Conservation (phyloP, 2,329 filamentous ascomycete species). For the Pseudonectria buxi region DNA sequence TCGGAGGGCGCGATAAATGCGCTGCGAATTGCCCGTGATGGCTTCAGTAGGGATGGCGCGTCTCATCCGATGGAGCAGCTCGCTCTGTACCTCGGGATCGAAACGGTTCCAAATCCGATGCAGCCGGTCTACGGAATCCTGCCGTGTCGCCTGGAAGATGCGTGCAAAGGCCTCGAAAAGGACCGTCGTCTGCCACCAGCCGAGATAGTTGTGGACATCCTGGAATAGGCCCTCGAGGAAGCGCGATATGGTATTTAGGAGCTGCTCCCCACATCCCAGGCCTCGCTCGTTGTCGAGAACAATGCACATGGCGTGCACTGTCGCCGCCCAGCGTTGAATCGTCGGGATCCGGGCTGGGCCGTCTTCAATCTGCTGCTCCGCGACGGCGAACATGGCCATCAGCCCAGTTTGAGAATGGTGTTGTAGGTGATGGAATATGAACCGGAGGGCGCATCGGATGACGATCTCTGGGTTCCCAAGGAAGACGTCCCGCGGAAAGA, state of each 20-base stretch:
- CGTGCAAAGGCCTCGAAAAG: conserved; percentile 18
- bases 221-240: conserved; percentile 19
- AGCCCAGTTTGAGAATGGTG: conserved; percentile 6
- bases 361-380: conserved; percentile 8
- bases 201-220: conserved; percentile 12
- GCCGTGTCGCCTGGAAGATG: conserved; percentile 12
- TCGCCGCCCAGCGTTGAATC: conserved; percentile 10
- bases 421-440: conserved; percentile 14
- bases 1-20: conserved; percentile 16
- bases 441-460: conserved; percentile 9
- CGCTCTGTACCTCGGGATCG: conserved; percentile 11
- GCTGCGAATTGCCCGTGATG: conserved; percentile 9
- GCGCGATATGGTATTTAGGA: conserved; percentile 17
- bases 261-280: conserved; percentile 20
- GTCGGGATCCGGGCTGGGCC: not conserved
- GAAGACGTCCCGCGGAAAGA: conserved; percentile 6
- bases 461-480: conserved; percentile 1
- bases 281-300: conserved; percentile 20
- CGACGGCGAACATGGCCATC: conserved; percentile 12
- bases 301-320: conserved; percentile 18
- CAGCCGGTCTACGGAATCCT: conserved; percentile 8
- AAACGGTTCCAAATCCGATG: conserved; percentile 16
- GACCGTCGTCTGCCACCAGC: conserved; percentile 6
- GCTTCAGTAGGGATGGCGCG: conserved; percentile 6
- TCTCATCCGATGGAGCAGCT: conserved; percentile 13